Conservation (phyloP, 805 yeast species). For the Kockiozyma suomiensis region DNA sequence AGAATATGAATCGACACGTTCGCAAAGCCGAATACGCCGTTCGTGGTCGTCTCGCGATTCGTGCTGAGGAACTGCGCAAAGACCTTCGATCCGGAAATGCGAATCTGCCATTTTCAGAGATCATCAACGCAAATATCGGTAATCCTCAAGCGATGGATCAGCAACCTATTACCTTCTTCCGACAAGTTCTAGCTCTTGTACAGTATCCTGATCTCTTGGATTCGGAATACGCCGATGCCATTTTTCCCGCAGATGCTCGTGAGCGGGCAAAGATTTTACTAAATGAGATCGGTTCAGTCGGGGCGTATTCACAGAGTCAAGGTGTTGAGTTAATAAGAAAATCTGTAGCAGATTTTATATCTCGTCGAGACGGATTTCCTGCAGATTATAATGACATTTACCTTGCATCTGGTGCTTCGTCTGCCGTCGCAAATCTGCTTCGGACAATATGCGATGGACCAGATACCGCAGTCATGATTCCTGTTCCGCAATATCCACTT, state of each 20-base stretch:
- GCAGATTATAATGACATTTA: constrained; percentile 73
- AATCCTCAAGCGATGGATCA: constrained; percentile 98
- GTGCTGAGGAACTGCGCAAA: constrained; percentile 79
- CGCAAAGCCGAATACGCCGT: constrained; percentile 93
- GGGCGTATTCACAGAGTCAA: constrained; percentile 93
- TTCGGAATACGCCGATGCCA: constrained; percentile 36
- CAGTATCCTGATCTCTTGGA: constrained; percentile 77
- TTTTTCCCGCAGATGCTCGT: constrained; percentile 65
- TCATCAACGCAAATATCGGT: constrained; percentile 92
- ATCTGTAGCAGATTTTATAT: constrained; percentile 78
- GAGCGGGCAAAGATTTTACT: constrained; percentile 67
- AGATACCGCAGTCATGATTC: constrained; percentile 77
- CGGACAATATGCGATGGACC: constrained; percentile 69
- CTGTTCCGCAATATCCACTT: constrained; percentile 97
- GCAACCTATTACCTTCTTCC: constrained; percentile 86
- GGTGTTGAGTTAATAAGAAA: constrained; percentile 75
- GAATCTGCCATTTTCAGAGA: constrained; percentile 72
- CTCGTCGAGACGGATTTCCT: constrained; percentile 72
- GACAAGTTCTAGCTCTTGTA: constrained; percentile 82
- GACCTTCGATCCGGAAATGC: constrained; percentile 58
- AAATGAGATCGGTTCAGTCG: constrained; percentile 75
- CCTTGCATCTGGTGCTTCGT: constrained; percentile 92
- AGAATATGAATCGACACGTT: constrained; percentile 71
- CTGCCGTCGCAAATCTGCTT: constrained; percentile 79
- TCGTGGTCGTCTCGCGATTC: constrained; percentile 88